A percentile compares a stretch with the other conserved stretches of the same genome.
phyloP scores from a whole-genome alignment of 805 yeast genomes.

The Pachysolen tannophilus region DNA sequence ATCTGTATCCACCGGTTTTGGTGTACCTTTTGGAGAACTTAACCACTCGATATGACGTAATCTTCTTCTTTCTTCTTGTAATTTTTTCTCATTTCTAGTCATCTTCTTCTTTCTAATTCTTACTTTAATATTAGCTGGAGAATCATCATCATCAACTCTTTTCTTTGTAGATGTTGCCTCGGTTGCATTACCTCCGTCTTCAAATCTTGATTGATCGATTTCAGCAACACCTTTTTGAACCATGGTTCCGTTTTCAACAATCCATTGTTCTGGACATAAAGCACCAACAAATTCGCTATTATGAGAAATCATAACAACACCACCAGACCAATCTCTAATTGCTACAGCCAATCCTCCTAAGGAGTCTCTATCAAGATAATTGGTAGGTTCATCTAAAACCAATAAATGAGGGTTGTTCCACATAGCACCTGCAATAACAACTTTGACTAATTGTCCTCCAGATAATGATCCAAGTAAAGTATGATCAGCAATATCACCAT shows the following conservation, averaged over 20 bases:
- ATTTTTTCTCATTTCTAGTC: conserved; percentile 93
- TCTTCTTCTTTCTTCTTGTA: conserved; percentile 89
- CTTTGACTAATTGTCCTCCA: conserved; percentile 97
- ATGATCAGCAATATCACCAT: conserved; percentile 97
- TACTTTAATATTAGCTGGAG: conserved; percentile 94
- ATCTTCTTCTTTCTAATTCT: conserved; percentile 91
- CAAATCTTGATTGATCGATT: conserved; percentile 74
- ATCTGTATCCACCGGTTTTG: conserved; percentile 88
- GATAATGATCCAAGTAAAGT: conserved; percentile 94
- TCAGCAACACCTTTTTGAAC: conserved; percentile 74
- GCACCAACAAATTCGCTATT: conserved; percentile 97
- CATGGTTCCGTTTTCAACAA: conserved; percentile 86
- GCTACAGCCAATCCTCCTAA: conserved; percentile 97
- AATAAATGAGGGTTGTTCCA: conserved; percentile 98
- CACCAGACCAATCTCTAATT: conserved; percentile 96
- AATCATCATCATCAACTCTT: conserved; percentile 64
- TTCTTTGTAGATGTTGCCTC: conserved; percentile 38
- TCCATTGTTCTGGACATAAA: conserved; percentile 97
- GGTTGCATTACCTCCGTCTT: conserved; percentile 55
- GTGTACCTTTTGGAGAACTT: conserved; percentile 95
- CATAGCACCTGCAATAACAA: conserved; percentile 99
- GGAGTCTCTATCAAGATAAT: conserved; percentile 96
- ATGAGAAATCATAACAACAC: conserved; percentile 98
- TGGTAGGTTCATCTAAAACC: conserved; percentile 97
- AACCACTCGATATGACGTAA: conserved; percentile 92